Percentiles rank a stretch among this genome's conserved stretches.
These are phyloP conservation scores for Litsea cubeba DNA, from an alignment of 164 flowering plant genomes.

Conservation along the genomic window DNA sequence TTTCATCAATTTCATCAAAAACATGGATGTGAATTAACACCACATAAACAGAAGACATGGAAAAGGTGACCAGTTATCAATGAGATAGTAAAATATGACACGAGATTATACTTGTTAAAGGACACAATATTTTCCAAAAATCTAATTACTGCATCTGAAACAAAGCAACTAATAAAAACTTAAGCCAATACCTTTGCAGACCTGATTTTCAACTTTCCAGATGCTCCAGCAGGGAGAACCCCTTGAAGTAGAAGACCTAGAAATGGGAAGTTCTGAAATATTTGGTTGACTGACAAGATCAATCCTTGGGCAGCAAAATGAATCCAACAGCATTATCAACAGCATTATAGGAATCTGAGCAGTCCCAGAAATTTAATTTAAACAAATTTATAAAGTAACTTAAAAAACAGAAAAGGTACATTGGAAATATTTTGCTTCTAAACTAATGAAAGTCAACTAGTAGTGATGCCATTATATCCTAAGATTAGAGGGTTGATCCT, in stretches of 20 bases:
- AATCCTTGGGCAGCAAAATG: slow-evolving; percentile 83
- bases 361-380: neutral
- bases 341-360: neutral
- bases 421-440: no score
- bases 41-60: no score
- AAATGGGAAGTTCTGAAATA: slow-evolving; percentile 65
- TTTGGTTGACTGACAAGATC: slow-evolving; percentile 83
- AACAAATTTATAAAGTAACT: neutral
- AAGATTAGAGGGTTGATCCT: no score
- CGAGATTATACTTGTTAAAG: neutral
- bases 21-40: no score
- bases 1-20: no score
- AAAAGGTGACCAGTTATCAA: neutral
- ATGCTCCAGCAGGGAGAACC: slow-evolving; percentile 86
- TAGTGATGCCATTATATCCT: no score
- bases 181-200: slow-evolving; percentile 10
- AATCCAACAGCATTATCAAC: no score
- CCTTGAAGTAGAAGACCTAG: slow-evolving; percentile 65
- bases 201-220: slow-evolving; percentile 99
- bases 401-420: no score
- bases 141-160: neutral
- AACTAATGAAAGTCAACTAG: no score
- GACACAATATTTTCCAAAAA: neutral
- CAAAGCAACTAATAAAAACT: neutral
- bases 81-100: neutral